Evolutionary conservation across 345 rosid species (phyloP).

Genomic region (Abelmoschus esculentus): DNA sequence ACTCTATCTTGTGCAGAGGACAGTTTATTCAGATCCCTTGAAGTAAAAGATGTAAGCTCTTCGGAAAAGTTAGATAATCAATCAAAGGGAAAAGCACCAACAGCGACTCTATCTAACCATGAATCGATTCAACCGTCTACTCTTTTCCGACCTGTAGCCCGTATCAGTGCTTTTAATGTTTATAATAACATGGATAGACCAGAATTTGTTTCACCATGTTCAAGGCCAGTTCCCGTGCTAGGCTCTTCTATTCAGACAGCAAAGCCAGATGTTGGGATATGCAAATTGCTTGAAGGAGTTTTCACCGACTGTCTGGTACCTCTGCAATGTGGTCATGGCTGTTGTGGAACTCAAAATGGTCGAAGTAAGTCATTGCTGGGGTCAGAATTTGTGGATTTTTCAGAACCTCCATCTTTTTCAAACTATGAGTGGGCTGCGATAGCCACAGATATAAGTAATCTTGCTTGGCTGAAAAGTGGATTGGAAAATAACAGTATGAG

Average conservation of each 20-base stretch:
- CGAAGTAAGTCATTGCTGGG: slow-evolving; percentile 52
- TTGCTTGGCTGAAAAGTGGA: slow-evolving; percentile 87
- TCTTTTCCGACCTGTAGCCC: slow-evolving; percentile 62
- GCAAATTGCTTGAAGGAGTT: slow-evolving; percentile 48
- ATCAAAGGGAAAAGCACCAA: slow-evolving; percentile 23
- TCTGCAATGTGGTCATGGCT: slow-evolving; percentile 59
- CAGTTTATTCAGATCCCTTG: slow-evolving; percentile 42
- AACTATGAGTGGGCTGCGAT: slow-evolving; percentile 72
- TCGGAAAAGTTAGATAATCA: slow-evolving; percentile 36
- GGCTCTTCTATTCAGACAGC: slow-evolving; percentile 35
- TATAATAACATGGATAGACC: slow-evolving; percentile 29
- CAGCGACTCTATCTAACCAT: slow-evolving; percentile 24
- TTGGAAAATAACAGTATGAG: slow-evolving; percentile 46
- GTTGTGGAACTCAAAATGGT: slow-evolving; percentile 36
- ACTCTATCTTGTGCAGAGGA: slow-evolving; percentile 63
- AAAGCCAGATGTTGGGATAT: slow-evolving; percentile 41
- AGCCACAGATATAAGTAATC: slow-evolving; percentile 71
- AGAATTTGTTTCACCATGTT: slow-evolving; percentile 28
- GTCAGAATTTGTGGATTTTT: slow-evolving; percentile 65
- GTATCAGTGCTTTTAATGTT: slow-evolving; percentile 52
- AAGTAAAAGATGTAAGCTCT: slow-evolving; percentile 50
- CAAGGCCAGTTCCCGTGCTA: slow-evolving; percentile 26
- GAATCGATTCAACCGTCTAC: slow-evolving; percentile 41
- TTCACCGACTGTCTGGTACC: slow-evolving; percentile 54
- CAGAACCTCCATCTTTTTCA: slow-evolving; percentile 51